These are phyloP conservation scores for Clavispora asparagi DNA, from an alignment of 805 yeast species.

Conservation along the genomic window DNA sequence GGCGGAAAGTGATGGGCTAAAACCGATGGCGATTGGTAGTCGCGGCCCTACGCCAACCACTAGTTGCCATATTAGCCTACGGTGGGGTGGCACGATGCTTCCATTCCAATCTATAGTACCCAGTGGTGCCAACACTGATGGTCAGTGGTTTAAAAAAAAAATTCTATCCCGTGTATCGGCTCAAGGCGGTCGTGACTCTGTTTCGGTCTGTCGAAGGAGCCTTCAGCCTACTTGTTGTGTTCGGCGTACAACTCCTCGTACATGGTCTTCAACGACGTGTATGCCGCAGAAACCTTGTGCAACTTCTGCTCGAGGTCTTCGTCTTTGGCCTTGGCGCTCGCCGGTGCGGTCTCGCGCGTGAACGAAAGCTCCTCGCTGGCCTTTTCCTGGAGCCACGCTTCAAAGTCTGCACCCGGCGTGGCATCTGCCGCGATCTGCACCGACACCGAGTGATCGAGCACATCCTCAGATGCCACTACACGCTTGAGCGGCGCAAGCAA, in stretches of 20 bases:
- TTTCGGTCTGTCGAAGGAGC: too few species aligned
- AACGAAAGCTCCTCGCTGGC: slow-evolving; percentile 50
- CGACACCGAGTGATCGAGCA: slow-evolving; percentile 40
- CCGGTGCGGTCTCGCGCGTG: slow-evolving; percentile 3
- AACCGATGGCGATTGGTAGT: too few species aligned
- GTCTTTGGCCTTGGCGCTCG: slow-evolving; percentile 15
- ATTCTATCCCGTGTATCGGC: too few species aligned
- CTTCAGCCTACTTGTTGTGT: slow-evolving; percentile 30
- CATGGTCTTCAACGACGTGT: slow-evolving; percentile 51
- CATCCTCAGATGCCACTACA: slow-evolving; percentile 39
- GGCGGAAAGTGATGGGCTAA: too few species aligned
- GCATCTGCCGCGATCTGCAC: slow-evolving; percentile 27
- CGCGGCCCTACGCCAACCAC: too few species aligned
- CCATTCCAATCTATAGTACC: background rate
- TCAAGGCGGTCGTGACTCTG: background rate
- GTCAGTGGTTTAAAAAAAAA: too few species aligned
- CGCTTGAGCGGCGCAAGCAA: slow-evolving; percentile 65
- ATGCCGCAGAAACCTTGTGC: slow-evolving; percentile 50
- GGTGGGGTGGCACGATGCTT: background rate
- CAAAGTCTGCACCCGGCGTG: slow-evolving; percentile 33
- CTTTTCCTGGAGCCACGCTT: slow-evolving; percentile 44
- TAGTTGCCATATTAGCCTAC: background rate
- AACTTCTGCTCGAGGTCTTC: slow-evolving; percentile 42
- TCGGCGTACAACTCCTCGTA: slow-evolving; percentile 55
- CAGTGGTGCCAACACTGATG: background rate